Evolutionary conservation across 768 basidiomycete species (phyloP), one percentile per base, ranked within the genome.

Genomic region (Rhodotorula sphaerocarpa): DNA sequence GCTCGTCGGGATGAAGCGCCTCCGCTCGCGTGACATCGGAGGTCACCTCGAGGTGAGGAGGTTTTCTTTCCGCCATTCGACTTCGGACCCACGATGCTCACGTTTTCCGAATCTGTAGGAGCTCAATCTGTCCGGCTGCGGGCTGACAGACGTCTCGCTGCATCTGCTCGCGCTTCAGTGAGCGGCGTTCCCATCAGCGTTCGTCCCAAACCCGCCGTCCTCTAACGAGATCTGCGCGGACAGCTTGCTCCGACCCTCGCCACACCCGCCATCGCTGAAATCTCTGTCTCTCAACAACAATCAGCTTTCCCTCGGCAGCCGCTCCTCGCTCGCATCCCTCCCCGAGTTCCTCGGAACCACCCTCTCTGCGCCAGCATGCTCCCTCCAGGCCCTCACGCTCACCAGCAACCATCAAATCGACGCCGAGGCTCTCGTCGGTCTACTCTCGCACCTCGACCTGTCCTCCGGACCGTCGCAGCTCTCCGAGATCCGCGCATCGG

Each of bases 111-210:
- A 16, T 10, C 36, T 5, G 27, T 44, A 63, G 59, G 59, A 64
- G 52, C 31, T 68, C 36, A 68, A 68, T 27, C 25, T 68, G 15
- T 58, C 62, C 0, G 55, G 52, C 9, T 59, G 57, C 27, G 7
- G 28, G 1, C 47, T 68, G 16, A 48, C 31, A n/a, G 67, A 68
- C 56, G 63, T 64, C 16, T 63, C 62, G 7, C 43, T 68, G 20
- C 59, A 68, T 33, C 59, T 68, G 7, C 10, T 68, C 28, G 34
- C 63, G 1, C 57, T 68, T 1, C 67, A 68, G 62, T 59, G 43
- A 30, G 61, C 47, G 20, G 14, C 11, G 3, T n/a, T 23, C n/a
- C n/a, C n/a, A n/a, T n/a, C n/a, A n/a, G n/a, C n/a, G n/a, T n/a
- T n/a, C n/a, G n/a, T n/a, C n/a, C n/a, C n/a, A n/a, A n/a, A n/a